phyloP scores from a whole-genome alignment of 192 early-diverging fungal genomes.

The Backusella mclennaniae region DNA sequence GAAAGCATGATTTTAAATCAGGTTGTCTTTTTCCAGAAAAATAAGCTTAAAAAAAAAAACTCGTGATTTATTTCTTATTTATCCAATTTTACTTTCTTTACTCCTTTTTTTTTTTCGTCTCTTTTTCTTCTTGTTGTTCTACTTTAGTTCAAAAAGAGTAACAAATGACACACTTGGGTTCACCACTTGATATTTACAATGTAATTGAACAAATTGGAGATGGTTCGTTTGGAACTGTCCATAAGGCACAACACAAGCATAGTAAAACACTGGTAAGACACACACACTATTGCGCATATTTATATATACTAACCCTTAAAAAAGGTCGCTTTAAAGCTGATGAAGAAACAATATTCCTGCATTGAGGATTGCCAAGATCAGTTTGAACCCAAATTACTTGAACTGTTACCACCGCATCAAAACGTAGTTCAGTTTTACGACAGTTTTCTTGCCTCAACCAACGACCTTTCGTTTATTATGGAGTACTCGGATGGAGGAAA shows the following conservation, averaged over 20 bases:
- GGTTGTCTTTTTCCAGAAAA: no score
- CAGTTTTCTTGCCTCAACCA: slow-evolving; percentile 69
- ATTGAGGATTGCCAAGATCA: slow-evolving; percentile 71
- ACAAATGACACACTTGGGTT: slow-evolving; percentile 15
- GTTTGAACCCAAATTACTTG: slow-evolving; percentile 77
- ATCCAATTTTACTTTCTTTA: no score
- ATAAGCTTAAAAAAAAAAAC: no score
- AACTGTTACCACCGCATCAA: slow-evolving; percentile 67
- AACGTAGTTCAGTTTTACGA: slow-evolving; percentile 85
- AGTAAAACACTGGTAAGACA: slow-evolving; percentile 62
- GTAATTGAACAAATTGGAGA: slow-evolving; percentile 72
- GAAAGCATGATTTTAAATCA: no score
- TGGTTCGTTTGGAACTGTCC: slow-evolving; percentile 81
- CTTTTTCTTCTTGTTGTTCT: no score
- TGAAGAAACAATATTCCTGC: slow-evolving; percentile 80
- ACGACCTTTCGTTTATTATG: slow-evolving; percentile 90
- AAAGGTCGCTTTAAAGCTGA: slow-evolving; percentile 87
- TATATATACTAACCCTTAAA: background rate
- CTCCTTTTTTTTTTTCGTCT: no score
- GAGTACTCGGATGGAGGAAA: slow-evolving; percentile 92
- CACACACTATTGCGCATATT: background rate
- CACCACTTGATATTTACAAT: slow-evolving; percentile 53
- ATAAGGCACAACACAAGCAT: slow-evolving; percentile 59
- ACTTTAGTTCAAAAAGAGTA: background rate
- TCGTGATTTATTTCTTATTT: no score